These are phyloP conservation scores for Desmodesmus armatus DNA, from an alignment of 139 green algal species.

Conservation along the genomic window DNA sequence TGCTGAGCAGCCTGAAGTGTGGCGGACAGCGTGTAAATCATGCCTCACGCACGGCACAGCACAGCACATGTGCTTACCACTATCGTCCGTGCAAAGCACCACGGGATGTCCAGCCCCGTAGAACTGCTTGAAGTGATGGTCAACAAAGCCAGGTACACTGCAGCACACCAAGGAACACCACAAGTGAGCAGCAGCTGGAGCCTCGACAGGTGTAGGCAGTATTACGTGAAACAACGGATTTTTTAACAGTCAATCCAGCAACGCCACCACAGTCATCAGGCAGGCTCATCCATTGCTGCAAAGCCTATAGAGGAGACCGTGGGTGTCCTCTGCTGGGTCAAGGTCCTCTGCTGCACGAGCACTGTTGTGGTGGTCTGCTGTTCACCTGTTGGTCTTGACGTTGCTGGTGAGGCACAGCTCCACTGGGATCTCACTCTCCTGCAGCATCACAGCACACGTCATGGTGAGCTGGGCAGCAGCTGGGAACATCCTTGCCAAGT, in stretches of 20 bases:
- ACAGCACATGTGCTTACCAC: slow-evolving; percentile 78
- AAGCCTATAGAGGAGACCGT: no score
- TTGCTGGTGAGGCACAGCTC: slow-evolving; percentile 82
- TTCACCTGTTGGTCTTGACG: slow-evolving; percentile 20
- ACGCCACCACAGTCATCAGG: no score
- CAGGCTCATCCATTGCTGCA: no score
- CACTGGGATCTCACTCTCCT: slow-evolving; percentile 70
- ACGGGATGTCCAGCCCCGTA: slow-evolving; percentile 75
- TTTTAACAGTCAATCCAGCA: no score
- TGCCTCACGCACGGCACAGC: slow-evolving; percentile 63
- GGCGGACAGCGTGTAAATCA: slow-evolving; percentile 23
- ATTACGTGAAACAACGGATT: no score
- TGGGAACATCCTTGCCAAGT: no score
- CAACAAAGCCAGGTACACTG: slow-evolving; percentile 67
- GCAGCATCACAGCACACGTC: no score
- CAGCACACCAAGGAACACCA: no score
- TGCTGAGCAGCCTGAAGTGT: no score
- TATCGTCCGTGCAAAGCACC: slow-evolving; percentile 87
- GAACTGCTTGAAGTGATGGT: slow-evolving; percentile 81
- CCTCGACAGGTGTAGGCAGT: slow-evolving; percentile 23
- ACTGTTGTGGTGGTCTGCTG: neutral
- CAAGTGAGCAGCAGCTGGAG: slow-evolving; percentile 63
- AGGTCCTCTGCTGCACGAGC: neutral
- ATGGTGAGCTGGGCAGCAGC: no score
- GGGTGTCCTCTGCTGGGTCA: neutral